These are phyloP conservation scores for Vaccinium macrocarpon DNA, from an alignment of 148 eudicot species.

Conservation along the genomic window DNA sequence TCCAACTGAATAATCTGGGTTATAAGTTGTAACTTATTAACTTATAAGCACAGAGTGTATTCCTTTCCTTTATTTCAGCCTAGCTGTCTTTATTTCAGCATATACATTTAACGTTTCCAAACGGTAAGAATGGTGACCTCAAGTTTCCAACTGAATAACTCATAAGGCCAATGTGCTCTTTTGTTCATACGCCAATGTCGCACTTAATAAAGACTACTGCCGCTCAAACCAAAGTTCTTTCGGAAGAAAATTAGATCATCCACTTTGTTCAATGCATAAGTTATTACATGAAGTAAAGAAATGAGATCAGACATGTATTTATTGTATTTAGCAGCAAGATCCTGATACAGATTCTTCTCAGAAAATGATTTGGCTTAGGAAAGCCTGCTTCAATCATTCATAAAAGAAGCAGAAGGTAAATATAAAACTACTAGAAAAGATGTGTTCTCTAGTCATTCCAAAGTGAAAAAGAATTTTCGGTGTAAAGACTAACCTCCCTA, in stretches of 20 bases:
- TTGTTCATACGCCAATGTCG: background rate
- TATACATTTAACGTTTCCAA: background rate
- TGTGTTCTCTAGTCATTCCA: background rate
- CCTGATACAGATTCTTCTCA: background rate
- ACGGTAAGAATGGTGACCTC: background rate
- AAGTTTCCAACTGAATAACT: background rate
- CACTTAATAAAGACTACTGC: background rate
- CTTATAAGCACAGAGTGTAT: background rate
- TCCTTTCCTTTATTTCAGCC: background rate
- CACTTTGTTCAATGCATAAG: background rate
- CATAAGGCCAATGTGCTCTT: background rate
- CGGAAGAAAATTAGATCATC: background rate
- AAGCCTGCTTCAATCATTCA: background rate
- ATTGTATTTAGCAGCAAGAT: background rate
- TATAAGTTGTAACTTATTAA: background rate
- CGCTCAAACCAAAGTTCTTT: background rate
- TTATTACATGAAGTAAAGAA: background rate
- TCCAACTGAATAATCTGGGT: background rate
- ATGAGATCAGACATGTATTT: background rate
- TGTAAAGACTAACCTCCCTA: conserved; percentile 39
- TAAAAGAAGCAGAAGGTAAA: background rate
- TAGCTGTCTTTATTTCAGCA: background rate
- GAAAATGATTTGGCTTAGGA: background rate
- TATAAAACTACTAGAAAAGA: background rate
- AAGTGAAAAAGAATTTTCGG: background rate